Evolutionary conservation across 495 filamentous ascomycete genomes (phyloP).

Genomic region (Tuber calosporum): DNA sequence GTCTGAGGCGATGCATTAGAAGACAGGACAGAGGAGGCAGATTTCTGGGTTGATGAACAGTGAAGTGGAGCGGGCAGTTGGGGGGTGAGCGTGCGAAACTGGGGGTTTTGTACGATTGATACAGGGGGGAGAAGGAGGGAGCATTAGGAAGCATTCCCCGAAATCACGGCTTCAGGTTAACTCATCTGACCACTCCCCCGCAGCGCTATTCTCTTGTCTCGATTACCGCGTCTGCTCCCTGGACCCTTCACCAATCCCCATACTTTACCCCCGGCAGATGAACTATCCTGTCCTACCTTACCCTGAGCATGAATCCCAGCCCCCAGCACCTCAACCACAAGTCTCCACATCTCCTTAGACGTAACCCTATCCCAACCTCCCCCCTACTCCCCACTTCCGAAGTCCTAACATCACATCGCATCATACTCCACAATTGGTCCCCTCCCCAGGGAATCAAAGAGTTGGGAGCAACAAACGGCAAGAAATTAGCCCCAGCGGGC

Average conservation of each 20-base stretch:
- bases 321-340: conserved; percentile 68
- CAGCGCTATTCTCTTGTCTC: conserved; percentile 49
- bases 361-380: conserved; percentile 45
- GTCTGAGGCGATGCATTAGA: conserved; percentile 64
- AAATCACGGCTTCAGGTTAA: conserved; percentile 70
- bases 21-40: conserved; percentile 75
- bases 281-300: not conserved
- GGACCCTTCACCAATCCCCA: not conserved
- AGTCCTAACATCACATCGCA: no score
- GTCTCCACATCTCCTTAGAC: conserved; percentile 42
- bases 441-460: no score
- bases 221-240: conserved; percentile 49
- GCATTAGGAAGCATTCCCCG: conserved; percentile 65
- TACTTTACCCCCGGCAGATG: no score
- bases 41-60: conserved; percentile 85
- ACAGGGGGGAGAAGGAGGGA: no score
- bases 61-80: conserved; percentile 62
- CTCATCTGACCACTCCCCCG: conserved; percentile 52
- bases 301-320: conserved; percentile 79
- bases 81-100: not conserved
- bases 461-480: conserved; percentile 52
- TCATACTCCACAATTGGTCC: not conserved
- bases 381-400: conserved; percentile 43
- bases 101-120: not conserved
- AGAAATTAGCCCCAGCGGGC: conserved; percentile 87